Evolutionary conservation across 2,329 filamentous ascomycete genomes (phyloP), one percentile per base, ranked within the genome.

Genomic region (Aspergillus sp.): DNA sequence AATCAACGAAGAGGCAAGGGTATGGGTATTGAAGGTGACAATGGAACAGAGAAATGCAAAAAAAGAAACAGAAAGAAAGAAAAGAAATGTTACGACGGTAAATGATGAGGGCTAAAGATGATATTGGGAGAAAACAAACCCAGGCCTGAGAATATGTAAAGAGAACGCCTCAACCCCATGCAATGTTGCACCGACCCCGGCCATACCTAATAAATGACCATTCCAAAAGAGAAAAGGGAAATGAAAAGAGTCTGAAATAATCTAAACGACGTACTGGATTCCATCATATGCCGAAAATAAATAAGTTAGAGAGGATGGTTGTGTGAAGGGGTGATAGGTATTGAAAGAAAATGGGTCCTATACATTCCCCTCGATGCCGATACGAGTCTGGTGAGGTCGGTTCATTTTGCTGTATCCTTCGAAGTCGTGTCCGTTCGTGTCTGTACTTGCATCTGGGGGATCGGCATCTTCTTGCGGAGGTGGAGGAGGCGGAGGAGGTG

Each of bases 401-500:
- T 57, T 59, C 22, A 62, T 38, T 36, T 59, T 42, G 22, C 49
- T 58, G 17, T 53, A 57, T 18, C 17, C 42, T 17, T 53, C 53
- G 26, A 55, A 55, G 13, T 49, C 48, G 54, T 55, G 13, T 53
- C 41, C 47, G 54, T 58, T 50, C 17, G 26, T 32, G 24, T 53
- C 53, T 48, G 56, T 39, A 22, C 45, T 53, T 47, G 56, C 22
- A 24, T 49, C 22, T 3, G 38, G 51, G 26, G 53, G 30, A 15
- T 45, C 17, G 7, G 17, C 39, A 26, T 60, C 48, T 12, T 62
- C 66, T 18, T 62, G 62, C 4, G 68, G 64, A 48, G 64, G 66
- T 3, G 71, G 72, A n/a, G 71, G 69, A 6, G 72, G 71, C 1
- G 71, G 68, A 13, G 70, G 69, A 6, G 70, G 66, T 38, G 68